These are phyloP conservation scores for Candida maris DNA, from an alignment of 805 yeast species.

Conservation along the genomic window DNA sequence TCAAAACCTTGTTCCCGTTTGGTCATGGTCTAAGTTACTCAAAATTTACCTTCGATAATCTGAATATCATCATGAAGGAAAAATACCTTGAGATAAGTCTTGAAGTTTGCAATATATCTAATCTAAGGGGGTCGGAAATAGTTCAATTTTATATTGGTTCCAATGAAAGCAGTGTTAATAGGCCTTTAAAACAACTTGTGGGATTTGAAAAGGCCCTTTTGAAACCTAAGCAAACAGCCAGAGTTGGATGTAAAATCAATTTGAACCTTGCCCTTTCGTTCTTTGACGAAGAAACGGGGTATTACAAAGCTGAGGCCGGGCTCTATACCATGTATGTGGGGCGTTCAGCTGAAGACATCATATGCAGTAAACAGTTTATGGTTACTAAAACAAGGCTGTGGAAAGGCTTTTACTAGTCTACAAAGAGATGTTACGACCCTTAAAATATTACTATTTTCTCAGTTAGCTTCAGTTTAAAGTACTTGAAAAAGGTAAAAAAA, in stretches of 20 bases:
- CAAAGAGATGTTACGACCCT: background rate
- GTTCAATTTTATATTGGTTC: slow-evolving; percentile 49
- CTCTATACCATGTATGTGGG: background rate
- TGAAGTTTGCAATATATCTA: slow-evolving; percentile 44
- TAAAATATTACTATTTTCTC: no score
- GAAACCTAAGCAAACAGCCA: slow-evolving; percentile 38
- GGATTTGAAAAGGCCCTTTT: slow-evolving; percentile 48
- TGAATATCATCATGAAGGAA: slow-evolving; percentile 25
- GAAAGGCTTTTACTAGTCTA: background rate
- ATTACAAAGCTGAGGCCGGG: background rate
- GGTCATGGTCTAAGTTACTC: slow-evolving; percentile 44
- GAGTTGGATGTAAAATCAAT: slow-evolving; percentile 21
- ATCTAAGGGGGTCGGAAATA: slow-evolving; percentile 45
- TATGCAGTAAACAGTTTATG: no score
- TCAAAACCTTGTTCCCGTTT: slow-evolving; percentile 39
- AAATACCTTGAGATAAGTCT: slow-evolving; percentile 26
- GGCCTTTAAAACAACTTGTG: slow-evolving; percentile 57
- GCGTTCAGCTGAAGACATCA: background rate
- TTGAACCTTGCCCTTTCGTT: background rate
- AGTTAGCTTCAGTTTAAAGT: no score
- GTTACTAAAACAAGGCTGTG: background rate
- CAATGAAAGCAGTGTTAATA: slow-evolving; percentile 33
- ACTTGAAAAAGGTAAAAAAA: no score
- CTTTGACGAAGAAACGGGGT: background rate
- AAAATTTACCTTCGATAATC: slow-evolving; percentile 29